Conservation (phyloP, 225 moss, liverwort and hornwort species). For the Sphagnum contortum region DNA sequence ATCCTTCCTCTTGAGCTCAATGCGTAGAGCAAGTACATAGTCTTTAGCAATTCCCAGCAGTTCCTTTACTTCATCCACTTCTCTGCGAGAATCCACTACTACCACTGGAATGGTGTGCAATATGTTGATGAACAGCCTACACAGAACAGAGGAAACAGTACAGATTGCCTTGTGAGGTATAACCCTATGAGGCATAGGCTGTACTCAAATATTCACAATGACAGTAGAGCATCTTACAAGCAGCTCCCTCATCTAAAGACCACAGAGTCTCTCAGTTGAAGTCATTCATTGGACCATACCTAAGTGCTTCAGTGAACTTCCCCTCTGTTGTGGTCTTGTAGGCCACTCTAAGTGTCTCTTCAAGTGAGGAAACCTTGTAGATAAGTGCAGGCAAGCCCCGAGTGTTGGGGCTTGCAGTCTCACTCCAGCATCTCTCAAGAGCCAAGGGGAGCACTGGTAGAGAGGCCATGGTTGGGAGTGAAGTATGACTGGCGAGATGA, state of each 20-base stretch:
- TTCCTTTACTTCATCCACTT: slow-evolving; percentile 97
- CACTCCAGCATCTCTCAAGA: slow-evolving; percentile 80
- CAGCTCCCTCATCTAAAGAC: no score
- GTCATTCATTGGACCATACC: slow-evolving; percentile 11
- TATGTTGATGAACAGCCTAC: slow-evolving; percentile 69
- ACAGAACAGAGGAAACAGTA: no score
- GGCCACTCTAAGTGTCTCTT: slow-evolving; percentile 70
- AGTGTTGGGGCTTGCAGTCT: slow-evolving; percentile 51
- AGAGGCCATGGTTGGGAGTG: slow-evolving; percentile 64
- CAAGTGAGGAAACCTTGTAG: slow-evolving; percentile 63
- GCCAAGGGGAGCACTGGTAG: slow-evolving; percentile 56
- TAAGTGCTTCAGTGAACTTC: slow-evolving; percentile 68
- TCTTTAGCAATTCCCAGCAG: slow-evolving; percentile 87
- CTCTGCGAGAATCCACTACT: slow-evolving; percentile 79
- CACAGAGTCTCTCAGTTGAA: no score
- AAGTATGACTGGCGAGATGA: slow-evolving; percentile 65
- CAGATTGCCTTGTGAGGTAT: no score
- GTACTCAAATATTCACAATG: no score
- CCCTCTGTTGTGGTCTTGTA: slow-evolving; percentile 73
- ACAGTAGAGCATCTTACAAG: no score
- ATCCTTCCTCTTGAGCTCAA: slow-evolving; percentile 83
- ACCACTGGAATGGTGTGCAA: slow-evolving; percentile 78
- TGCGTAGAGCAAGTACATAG: slow-evolving; percentile 71
- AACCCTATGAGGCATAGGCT: no score
- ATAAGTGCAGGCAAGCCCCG: slow-evolving; percentile 70